Conservation (phyloP, 495 filamentous ascomycete genomes). For the Daldinia vernicosa region DNA sequence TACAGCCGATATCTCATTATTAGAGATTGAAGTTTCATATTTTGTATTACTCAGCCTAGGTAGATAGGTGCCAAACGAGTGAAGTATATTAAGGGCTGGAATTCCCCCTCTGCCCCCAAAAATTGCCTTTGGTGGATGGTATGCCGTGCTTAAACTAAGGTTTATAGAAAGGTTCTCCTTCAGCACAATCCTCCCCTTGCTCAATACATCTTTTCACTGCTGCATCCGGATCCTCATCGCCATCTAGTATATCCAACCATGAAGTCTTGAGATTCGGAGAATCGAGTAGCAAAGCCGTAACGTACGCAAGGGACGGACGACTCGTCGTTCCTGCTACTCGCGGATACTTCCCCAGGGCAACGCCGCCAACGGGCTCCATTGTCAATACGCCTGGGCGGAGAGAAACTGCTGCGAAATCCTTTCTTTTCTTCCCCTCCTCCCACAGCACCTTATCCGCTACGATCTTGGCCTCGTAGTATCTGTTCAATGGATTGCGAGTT, state of each 20-base stretch:
- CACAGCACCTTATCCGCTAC: slow-evolving; percentile 79
- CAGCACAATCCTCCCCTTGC: neutral
- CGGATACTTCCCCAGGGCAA: slow-evolving; percentile 70
- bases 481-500: slow-evolving; percentile 64
- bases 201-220: neutral
- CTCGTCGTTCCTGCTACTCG: slow-evolving; percentile 61
- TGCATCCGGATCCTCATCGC: neutral
- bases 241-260: neutral
- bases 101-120: neutral
- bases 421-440: slow-evolving; percentile 55
- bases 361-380: slow-evolving; percentile 66
- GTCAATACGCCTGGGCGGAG: slow-evolving; percentile 74
- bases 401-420: slow-evolving; percentile 68
- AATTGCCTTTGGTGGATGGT: neutral
- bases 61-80: neutral
- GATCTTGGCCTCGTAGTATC: slow-evolving; percentile 78
- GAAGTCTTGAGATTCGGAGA: neutral
- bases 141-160: neutral
- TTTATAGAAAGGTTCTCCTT: neutral
- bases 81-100: neutral
- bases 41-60: neutral
- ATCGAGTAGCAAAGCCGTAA: neutral
- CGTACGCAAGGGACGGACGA: slow-evolving; percentile 65
- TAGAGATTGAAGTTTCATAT: neutral
- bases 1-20: too few species aligned